phyloP scores from a whole-genome alignment of 2,329 filamentous ascomycete genomes.

The Microsporum ferrugineum region DNA sequence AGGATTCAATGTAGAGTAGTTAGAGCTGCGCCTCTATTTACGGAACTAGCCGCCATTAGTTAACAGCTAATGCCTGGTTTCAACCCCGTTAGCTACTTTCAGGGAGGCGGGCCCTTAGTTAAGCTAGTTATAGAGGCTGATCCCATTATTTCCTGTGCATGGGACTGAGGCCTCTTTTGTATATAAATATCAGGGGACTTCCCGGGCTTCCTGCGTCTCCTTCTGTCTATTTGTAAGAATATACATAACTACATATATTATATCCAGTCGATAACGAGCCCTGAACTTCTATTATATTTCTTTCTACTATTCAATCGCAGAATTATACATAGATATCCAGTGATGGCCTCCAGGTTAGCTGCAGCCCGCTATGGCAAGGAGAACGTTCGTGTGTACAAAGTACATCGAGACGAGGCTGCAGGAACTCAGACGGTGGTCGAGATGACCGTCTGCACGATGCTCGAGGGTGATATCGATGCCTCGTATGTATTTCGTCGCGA shows the following conservation, averaged over 20 bases:
- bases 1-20: neutral
- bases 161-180: neutral
- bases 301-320: neutral
- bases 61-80: neutral
- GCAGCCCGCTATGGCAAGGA: constrained; percentile 55
- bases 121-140: neutral
- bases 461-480: constrained; percentile 83
- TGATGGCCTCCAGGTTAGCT: constrained; percentile 22
- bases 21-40: neutral
- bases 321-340: neutral
- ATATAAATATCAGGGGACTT: neutral
- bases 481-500: constrained; percentile 45
- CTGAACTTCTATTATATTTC: neutral
- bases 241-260: neutral
- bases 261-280: neutral
- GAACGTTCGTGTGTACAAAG: constrained; percentile 96
- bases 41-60: neutral
- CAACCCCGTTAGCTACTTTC: neutral
- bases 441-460: constrained; percentile 85
- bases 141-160: neutral
- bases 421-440: constrained; percentile 78
- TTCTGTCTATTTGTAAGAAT: neutral
- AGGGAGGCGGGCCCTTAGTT: neutral
- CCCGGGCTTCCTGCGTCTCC: neutral
- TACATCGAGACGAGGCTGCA: constrained; percentile 64